phyloP scores from a whole-genome alignment of 768 basidiomycete genomes.

The Coprinopsis cinerea region DNA sequence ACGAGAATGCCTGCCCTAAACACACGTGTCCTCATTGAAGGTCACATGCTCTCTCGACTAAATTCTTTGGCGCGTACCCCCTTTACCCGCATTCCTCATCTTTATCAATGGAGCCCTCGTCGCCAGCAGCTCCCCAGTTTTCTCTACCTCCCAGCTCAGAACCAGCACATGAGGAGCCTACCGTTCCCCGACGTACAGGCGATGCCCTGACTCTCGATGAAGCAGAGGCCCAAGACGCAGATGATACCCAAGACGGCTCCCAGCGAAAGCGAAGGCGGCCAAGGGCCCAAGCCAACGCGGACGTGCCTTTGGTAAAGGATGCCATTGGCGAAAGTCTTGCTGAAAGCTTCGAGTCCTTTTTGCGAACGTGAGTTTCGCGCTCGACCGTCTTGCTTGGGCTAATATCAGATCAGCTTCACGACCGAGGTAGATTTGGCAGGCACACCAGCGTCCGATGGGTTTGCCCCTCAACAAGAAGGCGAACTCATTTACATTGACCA shows the following conservation, averaged over 20 bases:
- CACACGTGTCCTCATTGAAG: too few relatives aligned
- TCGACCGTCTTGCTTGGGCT: conserved; percentile 6
- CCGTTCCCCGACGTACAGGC: conserved; percentile 32
- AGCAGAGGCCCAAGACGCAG: conserved; percentile 45
- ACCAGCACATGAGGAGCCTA: conserved; percentile 28
- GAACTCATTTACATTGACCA: conserved; percentile 86
- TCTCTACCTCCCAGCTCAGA: conserved; percentile 49
- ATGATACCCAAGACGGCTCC: conserved; percentile 28
- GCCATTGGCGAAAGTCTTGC: conserved; percentile 94
- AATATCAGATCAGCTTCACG: conserved; percentile 58
- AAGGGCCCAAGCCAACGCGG: conserved; percentile 47
- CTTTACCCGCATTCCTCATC: conserved; percentile 11
- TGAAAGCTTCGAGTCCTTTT: conserved; percentile 86
- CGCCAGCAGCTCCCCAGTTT: conserved; percentile 43
- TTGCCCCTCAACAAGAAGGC: conserved; percentile 49
- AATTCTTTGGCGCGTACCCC: conserved; percentile 26
- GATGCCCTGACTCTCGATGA: conserved; percentile 53
- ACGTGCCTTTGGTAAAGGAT: conserved; percentile 86
- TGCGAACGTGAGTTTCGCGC: conserved; percentile 67
- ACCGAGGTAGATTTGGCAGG: conserved; percentile 72
- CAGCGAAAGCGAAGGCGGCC: conserved; percentile 39
- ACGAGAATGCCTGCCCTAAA: conserved; percentile 38
- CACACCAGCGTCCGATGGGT: conserved; percentile 75
- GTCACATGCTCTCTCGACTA: conserved; percentile 23
- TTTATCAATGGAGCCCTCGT: conserved; percentile 51